Base-by-base conservation (phyloP, 805 yeast genomes). In the Teunomyces funiuensis region DNA sequence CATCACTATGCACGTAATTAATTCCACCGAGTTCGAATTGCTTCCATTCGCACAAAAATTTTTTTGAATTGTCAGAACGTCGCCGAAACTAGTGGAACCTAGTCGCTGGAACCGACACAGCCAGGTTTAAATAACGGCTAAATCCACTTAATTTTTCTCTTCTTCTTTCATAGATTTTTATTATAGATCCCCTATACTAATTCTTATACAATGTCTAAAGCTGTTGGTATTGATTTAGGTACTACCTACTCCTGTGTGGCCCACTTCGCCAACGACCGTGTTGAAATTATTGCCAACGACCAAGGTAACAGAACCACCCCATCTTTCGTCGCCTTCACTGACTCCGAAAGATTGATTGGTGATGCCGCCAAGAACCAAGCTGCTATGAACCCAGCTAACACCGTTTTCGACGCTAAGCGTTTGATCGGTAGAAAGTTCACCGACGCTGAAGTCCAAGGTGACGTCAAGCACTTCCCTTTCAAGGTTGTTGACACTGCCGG, bases 291-390 rank as follows among this genome's bases (percentile, higher is more conserved):
- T 36, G 63, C 63, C 53, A 58, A 58, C 50, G 63, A 58, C 47
- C 63, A 58, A 45, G 63, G 63, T 55, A 58, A 58, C 63, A 58
- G 63, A 57, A 55, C 60, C 51, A 58, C 63, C 14, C 63, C 63
- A 25, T 58, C 63, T 49, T 58, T 58, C 53, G 63, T 58, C 40
- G 63, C 58, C 36, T 58, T 58, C 63, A 58, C 63, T 44, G 60
- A 55, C 60, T 43, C 60, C 42, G 63, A 58, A 51, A 54, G 63
- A 54, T 55, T 58, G 58, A 58, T 58, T 40, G 63, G 63, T 51
- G 63, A 58, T 51, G 63, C 63, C 30, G 63, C 63, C 40, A 58
- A 58, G 61, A 58, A 58, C 59, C 63, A 58, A 49, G 63, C 63
- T 38, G 63, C 63, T 43, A 53, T 58, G 61, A 58, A 58, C 61